Evolutionary conservation across 768 basidiomycete species (phyloP).

Genomic region (Tulasnella sp.): DNA sequence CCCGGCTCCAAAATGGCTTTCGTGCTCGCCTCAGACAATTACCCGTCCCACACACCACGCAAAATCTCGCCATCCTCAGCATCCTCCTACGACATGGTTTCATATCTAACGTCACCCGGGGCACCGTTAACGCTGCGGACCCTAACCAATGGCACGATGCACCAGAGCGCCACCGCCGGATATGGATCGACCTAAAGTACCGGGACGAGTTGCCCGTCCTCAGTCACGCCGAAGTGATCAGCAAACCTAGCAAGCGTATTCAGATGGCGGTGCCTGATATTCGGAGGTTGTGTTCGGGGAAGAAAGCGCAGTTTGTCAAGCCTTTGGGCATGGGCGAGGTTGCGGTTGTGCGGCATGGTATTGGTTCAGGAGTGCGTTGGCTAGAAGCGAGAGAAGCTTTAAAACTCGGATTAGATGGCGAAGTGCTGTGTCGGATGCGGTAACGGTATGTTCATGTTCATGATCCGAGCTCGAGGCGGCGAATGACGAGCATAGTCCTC

Average conservation of each 20-base stretch:
- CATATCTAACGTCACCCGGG: constrained; percentile 68
- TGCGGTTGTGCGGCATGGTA: constrained; percentile 64
- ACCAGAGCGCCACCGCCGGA: constrained; percentile 54
- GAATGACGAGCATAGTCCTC: no score
- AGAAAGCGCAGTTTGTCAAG: constrained; percentile 64
- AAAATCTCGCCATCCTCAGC: constrained; percentile 83
- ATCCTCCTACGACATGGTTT: constrained; percentile 89
- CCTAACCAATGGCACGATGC: constrained; percentile 50
- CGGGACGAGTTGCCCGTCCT: constrained; percentile 81
- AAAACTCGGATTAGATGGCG: constrained; percentile 61
- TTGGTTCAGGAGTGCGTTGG: constrained; percentile 56
- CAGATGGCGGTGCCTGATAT: constrained; percentile 66
- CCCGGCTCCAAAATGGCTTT: constrained; percentile 86
- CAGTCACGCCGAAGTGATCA: constrained; percentile 63
- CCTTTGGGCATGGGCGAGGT: constrained; percentile 90
- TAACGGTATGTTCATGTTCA: constrained; percentile 27
- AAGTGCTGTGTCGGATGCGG: constrained; percentile 73
- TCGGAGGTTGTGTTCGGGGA: constrained; percentile 63
- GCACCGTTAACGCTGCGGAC: constrained; percentile 50
- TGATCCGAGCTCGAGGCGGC: no score
- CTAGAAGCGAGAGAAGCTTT: constrained; percentile 89
- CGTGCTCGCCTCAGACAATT: constrained; percentile 70
- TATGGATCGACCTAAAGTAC: constrained; percentile 94
- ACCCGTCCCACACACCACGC: constrained; percentile 67
- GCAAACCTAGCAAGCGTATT: constrained; percentile 69